Evolutionary conservation across 495 filamentous ascomycete genomes (phyloP), one percentile per base, ranked within the genome.

Genomic region (Penicillium fimorum): DNA sequence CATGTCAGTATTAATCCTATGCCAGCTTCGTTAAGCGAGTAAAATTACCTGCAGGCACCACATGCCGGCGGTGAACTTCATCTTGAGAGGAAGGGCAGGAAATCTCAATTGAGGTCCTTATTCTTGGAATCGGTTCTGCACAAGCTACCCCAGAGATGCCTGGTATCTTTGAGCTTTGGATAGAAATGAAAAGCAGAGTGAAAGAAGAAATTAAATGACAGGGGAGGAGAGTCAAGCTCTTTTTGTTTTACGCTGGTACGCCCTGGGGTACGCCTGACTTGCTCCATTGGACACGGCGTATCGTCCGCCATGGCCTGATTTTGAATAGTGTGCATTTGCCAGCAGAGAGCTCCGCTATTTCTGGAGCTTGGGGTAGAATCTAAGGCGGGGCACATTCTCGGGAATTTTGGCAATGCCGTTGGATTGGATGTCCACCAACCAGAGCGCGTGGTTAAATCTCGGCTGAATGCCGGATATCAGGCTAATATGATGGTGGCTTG

Each of bases 11-110:
- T 32, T 24, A 10, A 15, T 27, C 18, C n/a, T 13, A 24, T 27
- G 22, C 0, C 29, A 3, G 4, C 1, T 13, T 10, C 8, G 11
- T 4, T 4, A 24, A 22, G 11, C 29, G 7, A 32, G 20, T 25
- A 1, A 32, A 60, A 62, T 42, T 63, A 75, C 74, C 51, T 66
- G 64, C 38, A 76, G 58, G 32, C 65, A 67, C 73, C 74, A 76
- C 74, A 76, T 77, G 47, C 74, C 73, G 37, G 72, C 68, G 1
- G 74, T 77, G 62, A 77, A 77, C 68, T 75, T 77, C 74, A 77
- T 77, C 18, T 57, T 76, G 56, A 20, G 12, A 29, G 22, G 22
- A 29, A 12, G 8, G 6, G 2, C 1, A 22, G 24, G 45, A 10
- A 18, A 10, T 47, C 45, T 47, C 47, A 35, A 47, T 29, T 8